Base-by-base conservation (phyloP, 805 yeast species). In the Wickerhamiella siamensis region DNA sequence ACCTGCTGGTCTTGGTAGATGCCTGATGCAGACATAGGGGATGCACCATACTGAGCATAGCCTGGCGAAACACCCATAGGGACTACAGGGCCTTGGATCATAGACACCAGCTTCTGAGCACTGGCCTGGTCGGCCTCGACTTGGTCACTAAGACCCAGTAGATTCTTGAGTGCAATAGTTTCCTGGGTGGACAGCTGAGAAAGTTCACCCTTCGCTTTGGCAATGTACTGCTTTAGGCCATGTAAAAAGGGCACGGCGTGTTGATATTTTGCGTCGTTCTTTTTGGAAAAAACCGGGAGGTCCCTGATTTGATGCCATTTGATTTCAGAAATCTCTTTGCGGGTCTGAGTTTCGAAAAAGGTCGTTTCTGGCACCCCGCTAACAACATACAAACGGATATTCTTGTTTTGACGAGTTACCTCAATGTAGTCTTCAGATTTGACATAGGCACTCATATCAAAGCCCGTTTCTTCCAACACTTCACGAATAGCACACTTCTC, bases 401-500 rank as follows among this genome's bases (percentile, higher is more conserved):
- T 83, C 59, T 91, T 88, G 5, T 91, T 94, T 39, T 67, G 65
- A 19, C 83, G 72, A 3, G 83, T 81, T 56, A 94, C 71, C 56
- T 88, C 96, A 40, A 86, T 70, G 48, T 71, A 83, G 45, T 80
- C 83, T 31, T 77, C 71, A 45, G 78, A 80, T 47, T 75, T 72
- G 34, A 87, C 67, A 48, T 70, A 72, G 15, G 74, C 75, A 1
- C 77, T 61, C 39, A 83, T 77, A 59, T 91, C 93, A 54, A 79
- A 87, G 0, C 97, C 95, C 14, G 87, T 88, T 60, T 91, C 99
- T 62, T 91, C 99, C 47, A 71, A 71, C 18, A 83, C 86, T 58
- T 91, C 99, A 53, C 99, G 72, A 12, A 83, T 61, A 4, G 97
- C 96, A 64, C 98, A 93, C 41, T 73, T 77, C 4, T 75, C 70